Percentiles rank a stretch among this genome's conserved stretches.
phyloP scores from a whole-genome alignment of 140 eudicot genomes.

The Stevia rebaudiana region DNA sequence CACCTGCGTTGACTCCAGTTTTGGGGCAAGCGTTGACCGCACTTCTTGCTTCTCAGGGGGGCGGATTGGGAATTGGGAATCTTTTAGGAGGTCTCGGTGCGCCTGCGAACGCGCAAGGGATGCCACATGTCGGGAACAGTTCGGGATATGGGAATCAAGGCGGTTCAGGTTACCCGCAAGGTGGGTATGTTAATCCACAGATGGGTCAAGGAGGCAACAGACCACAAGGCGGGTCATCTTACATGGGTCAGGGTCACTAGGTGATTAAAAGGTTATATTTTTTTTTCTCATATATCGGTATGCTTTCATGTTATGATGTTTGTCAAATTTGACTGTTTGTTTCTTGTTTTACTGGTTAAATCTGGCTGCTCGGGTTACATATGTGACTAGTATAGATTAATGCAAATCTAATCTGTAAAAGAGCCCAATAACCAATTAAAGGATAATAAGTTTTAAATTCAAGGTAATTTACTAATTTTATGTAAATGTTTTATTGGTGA shows the following conservation, averaged over 20 bases:
- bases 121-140: conserved; percentile 45
- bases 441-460: too few species aligned
- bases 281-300: conserved; percentile 1
- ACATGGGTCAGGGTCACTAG: conserved; percentile 85
- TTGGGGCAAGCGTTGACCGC: conserved; percentile 96
- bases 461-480: background rate
- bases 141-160: conserved; percentile 63
- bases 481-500: background rate
- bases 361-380: background rate
- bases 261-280: conserved; percentile 28
- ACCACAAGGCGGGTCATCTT: conserved; percentile 66
- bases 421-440: background rate
- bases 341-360: background rate
- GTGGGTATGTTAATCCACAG: conserved; percentile 70
- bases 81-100: conserved; percentile 68
- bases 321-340: background rate
- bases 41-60: conserved; percentile 67
- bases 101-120: conserved; percentile 54
- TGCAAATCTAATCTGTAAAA: background rate
- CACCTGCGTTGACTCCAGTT: conserved; percentile 56
- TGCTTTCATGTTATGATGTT: background rate
- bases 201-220: conserved; percentile 81
- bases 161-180: conserved; percentile 63
- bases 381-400: conserved; percentile 7
- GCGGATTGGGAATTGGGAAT: conserved; percentile 69